These are phyloP conservation scores for Mycena amicta DNA, from an alignment of 768 basidiomycete genomes.

Conservation along the genomic window DNA sequence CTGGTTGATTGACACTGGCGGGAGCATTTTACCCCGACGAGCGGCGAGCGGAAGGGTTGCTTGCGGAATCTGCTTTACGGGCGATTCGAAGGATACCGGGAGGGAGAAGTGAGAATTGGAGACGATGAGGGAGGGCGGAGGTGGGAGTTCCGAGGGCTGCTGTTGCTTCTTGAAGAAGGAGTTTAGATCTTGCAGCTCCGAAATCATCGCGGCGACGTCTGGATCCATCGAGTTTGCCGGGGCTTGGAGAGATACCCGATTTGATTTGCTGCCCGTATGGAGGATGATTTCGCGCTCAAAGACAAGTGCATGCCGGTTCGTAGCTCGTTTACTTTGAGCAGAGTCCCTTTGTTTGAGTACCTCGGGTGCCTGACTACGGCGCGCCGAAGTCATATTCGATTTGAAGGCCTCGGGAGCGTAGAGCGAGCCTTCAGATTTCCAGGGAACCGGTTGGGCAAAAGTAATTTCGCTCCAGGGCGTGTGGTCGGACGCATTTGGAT, in stretches of 20 bases:
- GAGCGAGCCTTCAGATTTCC: conserved; percentile 46
- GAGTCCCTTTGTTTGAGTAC: conserved; percentile 8
- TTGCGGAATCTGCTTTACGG: conserved; percentile 24
- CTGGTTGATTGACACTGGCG: conserved; percentile 32
- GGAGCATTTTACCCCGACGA: conserved; percentile 39
- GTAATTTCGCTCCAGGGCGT: conserved; percentile 39
- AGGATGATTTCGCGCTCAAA: conserved; percentile 40
- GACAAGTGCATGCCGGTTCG: conserved; percentile 33
- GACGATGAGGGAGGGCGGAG: conserved; percentile 42
- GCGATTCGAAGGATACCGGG: conserved; percentile 39
- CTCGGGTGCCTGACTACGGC: conserved; percentile 5
- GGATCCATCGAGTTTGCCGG: conserved; percentile 37
- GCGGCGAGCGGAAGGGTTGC: conserved; percentile 34
- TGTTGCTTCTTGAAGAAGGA: conserved; percentile 39
- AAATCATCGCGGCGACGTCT: conserved; percentile 43
- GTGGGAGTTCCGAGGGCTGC: conserved; percentile 11
- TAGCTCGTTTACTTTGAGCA: conserved; percentile 8
- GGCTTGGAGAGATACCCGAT: conserved; percentile 37
- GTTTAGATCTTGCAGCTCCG: conserved; percentile 41
- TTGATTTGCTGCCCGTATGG: conserved; percentile 28
- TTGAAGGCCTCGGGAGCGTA: conserved; percentile 36
- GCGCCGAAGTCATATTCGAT: conserved; percentile 18
- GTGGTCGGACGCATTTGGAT: conserved; percentile 39
- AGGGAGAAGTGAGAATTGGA: conserved; percentile 45
- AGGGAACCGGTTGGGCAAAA: conserved; percentile 22